A percentile compares a stretch with the other conserved stretches of the same genome.
phyloP scores from a whole-genome alignment of 2,329 filamentous ascomycete genomes.

The Leptodontidium sp. region DNA sequence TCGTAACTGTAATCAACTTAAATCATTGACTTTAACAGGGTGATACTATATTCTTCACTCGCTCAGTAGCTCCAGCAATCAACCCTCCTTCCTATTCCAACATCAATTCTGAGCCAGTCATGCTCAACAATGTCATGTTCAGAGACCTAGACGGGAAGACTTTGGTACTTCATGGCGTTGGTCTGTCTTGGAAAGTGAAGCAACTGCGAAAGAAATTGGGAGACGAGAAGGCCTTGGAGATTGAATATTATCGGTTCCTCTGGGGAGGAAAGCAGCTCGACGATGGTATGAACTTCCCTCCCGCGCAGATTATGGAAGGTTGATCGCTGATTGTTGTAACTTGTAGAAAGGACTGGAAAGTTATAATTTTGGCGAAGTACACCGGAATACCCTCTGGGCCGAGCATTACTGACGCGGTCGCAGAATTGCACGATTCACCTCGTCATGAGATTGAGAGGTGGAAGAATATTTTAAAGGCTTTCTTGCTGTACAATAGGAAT shows the following conservation, averaged over 20 bases:
- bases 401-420: background rate
- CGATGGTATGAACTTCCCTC: slow-evolving; percentile 10
- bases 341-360: slow-evolving; percentile 18
- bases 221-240: slow-evolving; percentile 13
- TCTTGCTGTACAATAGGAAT: no score
- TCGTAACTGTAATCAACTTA: no score
- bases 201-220: slow-evolving; percentile 21
- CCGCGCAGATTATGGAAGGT: background rate
- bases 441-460: slow-evolving; percentile 19
- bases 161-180: slow-evolving; percentile 2
- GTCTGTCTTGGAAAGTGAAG: slow-evolving; percentile 20
- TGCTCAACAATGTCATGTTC: slow-evolving; percentile 24
- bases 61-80: slow-evolving; percentile 12
- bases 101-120: background rate
- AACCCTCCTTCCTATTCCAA: slow-evolving; percentile 23
- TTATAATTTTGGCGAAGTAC: slow-evolving; percentile 22
- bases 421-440: slow-evolving; percentile 23
- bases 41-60: slow-evolving; percentile 25
- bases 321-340: background rate
- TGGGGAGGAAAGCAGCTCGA: slow-evolving; percentile 25
- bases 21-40: slow-evolving; percentile 1
- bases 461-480: background rate
- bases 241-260: slow-evolving; percentile 20
- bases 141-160: slow-evolving; percentile 20
- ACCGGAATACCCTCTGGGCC: background rate